These are phyloP conservation scores for Bonnemaisonia californica DNA, from an alignment of 31 red algal genomes.

Conservation along the genomic window DNA sequence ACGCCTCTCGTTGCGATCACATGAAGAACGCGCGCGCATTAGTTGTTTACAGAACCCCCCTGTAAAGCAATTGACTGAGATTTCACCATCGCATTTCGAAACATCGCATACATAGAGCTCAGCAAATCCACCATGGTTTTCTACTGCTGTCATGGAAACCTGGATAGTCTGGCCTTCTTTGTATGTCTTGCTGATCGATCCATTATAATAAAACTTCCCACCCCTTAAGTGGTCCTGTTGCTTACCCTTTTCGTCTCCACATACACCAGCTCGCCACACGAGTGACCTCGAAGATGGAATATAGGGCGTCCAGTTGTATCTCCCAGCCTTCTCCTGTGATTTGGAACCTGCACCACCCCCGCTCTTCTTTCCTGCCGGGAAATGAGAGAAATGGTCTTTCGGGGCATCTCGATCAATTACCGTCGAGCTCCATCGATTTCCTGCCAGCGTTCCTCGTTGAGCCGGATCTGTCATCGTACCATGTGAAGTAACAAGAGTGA, in stretches of 20 bases:
- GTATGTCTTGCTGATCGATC: slow-evolving; percentile 13
- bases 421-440: background rate
- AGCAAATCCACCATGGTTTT: slow-evolving; percentile 47
- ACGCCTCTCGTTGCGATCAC: slow-evolving; percentile 6
- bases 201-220: slow-evolving; percentile 60
- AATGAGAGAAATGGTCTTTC: slow-evolving; percentile 53
- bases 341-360: slow-evolving; percentile 24
- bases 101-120: slow-evolving; percentile 58
- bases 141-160: slow-evolving; percentile 23
- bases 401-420: slow-evolving; percentile 22
- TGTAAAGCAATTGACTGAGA: slow-evolving; percentile 33
- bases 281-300: slow-evolving; percentile 40
- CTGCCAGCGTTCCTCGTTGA: background rate
- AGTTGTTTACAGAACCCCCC: slow-evolving; percentile 26
- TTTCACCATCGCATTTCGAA: slow-evolving; percentile 49
- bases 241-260: slow-evolving; percentile 40
- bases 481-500: background rate
- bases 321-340: slow-evolving; percentile 36
- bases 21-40: slow-evolving; percentile 18
- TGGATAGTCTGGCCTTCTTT: slow-evolving; percentile 4
- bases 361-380: slow-evolving; percentile 69
- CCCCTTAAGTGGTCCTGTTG: slow-evolving; percentile 54
- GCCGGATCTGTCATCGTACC: background rate
- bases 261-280: slow-evolving; percentile 73
- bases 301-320: slow-evolving; percentile 55